Conservation (phyloP, 352 stramenopile genomes). For the Globisporangium solare region DNA sequence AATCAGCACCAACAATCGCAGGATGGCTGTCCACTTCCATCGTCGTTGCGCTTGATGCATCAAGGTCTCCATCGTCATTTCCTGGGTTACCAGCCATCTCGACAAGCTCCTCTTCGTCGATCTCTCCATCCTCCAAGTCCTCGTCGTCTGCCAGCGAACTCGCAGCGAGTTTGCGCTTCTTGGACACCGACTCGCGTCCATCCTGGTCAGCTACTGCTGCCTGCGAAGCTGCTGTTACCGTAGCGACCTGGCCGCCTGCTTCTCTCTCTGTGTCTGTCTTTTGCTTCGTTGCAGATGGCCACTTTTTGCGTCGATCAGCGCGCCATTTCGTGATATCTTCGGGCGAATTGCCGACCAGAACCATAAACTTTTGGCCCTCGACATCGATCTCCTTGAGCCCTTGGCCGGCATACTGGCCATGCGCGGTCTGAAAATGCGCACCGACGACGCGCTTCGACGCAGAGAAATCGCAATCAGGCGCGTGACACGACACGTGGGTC, state of each 20-base stretch:
- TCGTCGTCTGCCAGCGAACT: conserved; percentile 25
- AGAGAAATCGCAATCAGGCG: conserved; percentile 54
- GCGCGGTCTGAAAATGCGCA: conserved; percentile 58
- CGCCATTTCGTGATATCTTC: conserved; percentile 81
- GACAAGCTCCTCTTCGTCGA: conserved; percentile 26
- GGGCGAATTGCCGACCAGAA: conserved; percentile 75
- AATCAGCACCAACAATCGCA: conserved; percentile 13
- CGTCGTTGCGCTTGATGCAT: conserved; percentile 12
- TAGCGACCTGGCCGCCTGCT: neutral
- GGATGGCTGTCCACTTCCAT: conserved; percentile 5
- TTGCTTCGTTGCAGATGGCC: conserved; percentile 21
- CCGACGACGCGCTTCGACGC: conserved; percentile 75
- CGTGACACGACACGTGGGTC: conserved; percentile 63
- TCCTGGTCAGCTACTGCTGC: neutral
- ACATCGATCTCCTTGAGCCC: conserved; percentile 81
- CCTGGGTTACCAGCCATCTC: neutral
- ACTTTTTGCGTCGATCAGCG: conserved; percentile 69
- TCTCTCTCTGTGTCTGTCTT: neutral
- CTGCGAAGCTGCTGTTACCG: neutral
- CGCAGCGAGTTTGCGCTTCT: conserved; percentile 50
- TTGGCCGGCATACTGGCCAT: conserved; percentile 63
- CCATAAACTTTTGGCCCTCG: conserved; percentile 84
- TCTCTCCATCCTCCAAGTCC: conserved; percentile 52
- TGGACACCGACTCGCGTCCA: neutral
- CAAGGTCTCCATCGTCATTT: conserved; percentile 29